Evolutionary conservation across 345 rosid species (phyloP).

Genomic region (Syzygium aromaticum): DNA sequence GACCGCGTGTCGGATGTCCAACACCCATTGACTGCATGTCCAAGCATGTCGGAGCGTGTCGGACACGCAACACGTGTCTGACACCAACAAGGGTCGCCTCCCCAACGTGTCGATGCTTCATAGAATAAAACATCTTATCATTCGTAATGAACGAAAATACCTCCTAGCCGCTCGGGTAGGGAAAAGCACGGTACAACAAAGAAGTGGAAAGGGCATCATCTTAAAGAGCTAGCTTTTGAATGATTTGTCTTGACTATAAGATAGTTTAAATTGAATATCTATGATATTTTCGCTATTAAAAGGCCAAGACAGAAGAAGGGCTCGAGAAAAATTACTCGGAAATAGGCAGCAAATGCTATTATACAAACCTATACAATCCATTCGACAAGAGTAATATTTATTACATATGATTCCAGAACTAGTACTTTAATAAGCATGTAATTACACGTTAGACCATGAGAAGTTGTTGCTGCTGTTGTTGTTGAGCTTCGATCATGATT

Average conservation of each 20-base stretch:
- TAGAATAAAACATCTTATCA: too few species aligned
- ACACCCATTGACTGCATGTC: too few species aligned
- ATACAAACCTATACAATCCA: neutral
- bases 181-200: neutral
- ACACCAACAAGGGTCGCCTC: too few species aligned
- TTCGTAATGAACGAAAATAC: too few species aligned
- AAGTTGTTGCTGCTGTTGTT: slow-evolving; percentile 37
- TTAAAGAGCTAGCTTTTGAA: neutral
- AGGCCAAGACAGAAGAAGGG: neutral
- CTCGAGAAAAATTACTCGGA: neutral
- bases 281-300: neutral
- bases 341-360: neutral
- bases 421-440: neutral
- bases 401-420: neutral
- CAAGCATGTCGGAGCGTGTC: too few species aligned
- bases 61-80: too few species aligned
- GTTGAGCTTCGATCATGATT: slow-evolving; percentile 51
- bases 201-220: neutral
- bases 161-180: too few species aligned
- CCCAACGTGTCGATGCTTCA: too few species aligned
- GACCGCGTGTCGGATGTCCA: too few species aligned
- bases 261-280: neutral
- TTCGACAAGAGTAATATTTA: neutral
- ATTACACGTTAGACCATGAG: slow-evolving; percentile 4
- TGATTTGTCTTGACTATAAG: neutral